These are phyloP conservation scores for Penicillium sp. DNA, from an alignment of 2,329 filamentous ascomycete species.

Conservation along the genomic window DNA sequence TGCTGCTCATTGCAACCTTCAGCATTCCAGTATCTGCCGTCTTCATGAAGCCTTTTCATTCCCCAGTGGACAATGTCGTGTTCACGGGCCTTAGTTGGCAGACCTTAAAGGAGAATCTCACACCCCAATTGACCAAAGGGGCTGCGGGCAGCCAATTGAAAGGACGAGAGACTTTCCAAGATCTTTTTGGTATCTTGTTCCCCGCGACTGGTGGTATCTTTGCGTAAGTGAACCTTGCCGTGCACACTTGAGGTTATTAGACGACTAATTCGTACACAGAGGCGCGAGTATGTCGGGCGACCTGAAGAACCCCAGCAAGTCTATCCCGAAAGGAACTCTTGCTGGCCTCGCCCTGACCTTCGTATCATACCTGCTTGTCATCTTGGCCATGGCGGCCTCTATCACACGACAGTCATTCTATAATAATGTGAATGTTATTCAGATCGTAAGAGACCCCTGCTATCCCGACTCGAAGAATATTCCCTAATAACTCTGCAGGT, in stretches of 20 bases:
- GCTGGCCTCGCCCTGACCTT: constrained; percentile 78
- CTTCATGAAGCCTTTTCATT: constrained; percentile 68
- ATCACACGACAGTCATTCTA: constrained; percentile 75
- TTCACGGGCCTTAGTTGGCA: constrained; percentile 76
- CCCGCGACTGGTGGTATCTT: constrained; percentile 68
- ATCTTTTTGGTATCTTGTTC: constrained; percentile 84
- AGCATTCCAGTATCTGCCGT: constrained; percentile 82
- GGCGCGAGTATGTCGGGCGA: constrained; percentile 92
- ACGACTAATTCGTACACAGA: constrained; percentile 46
- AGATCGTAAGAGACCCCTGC: constrained; percentile 56
- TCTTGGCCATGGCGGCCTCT: constrained; percentile 75
- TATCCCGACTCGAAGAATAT: background rate
- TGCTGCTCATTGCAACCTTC: constrained; percentile 72
- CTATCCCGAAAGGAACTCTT: constrained; percentile 82
- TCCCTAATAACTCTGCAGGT: constrained; percentile 49
- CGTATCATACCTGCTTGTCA: constrained; percentile 73
- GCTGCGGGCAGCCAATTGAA: constrained; percentile 64
- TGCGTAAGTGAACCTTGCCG: constrained; percentile 47
- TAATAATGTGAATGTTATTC: constrained; percentile 76
- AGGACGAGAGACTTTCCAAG: constrained; percentile 72
- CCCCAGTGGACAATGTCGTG: constrained; percentile 64
- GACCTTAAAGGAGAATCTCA: constrained; percentile 74
- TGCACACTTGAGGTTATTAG: constrained; percentile 55
- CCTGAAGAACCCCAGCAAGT: constrained; percentile 76
- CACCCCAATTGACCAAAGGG: constrained; percentile 67